phyloP scores from a whole-genome alignment of 2,329 filamentous ascomycete genomes.

The Gnomoniopsis smithogilvyi region DNA sequence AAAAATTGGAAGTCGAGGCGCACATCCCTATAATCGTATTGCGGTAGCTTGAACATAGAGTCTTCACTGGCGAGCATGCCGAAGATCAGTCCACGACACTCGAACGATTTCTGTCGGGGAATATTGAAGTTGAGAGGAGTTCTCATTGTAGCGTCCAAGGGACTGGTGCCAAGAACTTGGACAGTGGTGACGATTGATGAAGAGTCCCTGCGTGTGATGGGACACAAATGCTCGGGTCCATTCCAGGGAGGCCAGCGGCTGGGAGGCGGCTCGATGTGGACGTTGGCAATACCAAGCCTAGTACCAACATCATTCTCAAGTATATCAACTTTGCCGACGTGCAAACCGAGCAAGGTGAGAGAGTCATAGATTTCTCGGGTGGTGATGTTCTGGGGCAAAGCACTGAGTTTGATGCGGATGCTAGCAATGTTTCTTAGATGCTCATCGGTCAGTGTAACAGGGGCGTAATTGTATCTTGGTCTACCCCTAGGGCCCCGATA shows the following conservation, averaged over 20 bases:
- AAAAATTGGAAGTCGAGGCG: conserved; percentile 8
- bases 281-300: conserved; percentile 37
- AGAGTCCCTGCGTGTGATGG: background rate
- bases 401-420: conserved; percentile 29
- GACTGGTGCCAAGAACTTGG: background rate
- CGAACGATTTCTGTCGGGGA: background rate
- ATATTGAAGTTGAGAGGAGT: conserved; percentile 1
- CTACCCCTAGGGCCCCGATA: background rate
- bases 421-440: conserved; percentile 19
- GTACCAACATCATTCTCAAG: conserved; percentile 40
- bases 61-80: conserved; percentile 14
- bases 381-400: conserved; percentile 33
- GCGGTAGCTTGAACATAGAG: conserved; percentile 12
- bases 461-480: background rate
- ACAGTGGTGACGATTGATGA: background rate
- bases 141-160: background rate
- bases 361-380: conserved; percentile 46
- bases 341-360: conserved; percentile 47
- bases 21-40: conserved; percentile 8
- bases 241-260: conserved; percentile 12
- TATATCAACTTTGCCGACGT: conserved; percentile 55
- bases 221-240: background rate
- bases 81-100: background rate
- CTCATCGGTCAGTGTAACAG: background rate
- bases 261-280: conserved; percentile 60